Base-by-base conservation (phyloP, 1,284 basidiomycete genomes). In the Thecaphora thlaspeos region DNA sequence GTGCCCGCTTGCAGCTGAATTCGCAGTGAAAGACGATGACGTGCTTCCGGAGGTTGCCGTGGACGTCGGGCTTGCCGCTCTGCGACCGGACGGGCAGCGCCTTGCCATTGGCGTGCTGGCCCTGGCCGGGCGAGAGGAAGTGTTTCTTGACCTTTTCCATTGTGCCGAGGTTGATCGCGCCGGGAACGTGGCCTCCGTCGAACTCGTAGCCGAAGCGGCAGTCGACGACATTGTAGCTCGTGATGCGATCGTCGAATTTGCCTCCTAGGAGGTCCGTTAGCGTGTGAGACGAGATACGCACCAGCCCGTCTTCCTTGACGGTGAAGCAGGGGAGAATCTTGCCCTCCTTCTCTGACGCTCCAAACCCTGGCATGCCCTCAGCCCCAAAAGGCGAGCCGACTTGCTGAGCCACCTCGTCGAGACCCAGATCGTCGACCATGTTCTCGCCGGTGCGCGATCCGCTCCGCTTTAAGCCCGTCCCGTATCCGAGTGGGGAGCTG, bases 191-290 rank as follows among this genome's bases (percentile, higher is more conserved):
- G 0, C 94, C 95, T 12, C 94, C 94, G 44, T 84, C 83, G 78
- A 88, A 96, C 80, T 99, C 95, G 76, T 96, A 99, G 64, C 91
- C 90, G 79, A 98, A 99, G 24, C 94, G 89, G 79, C 95, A 98
- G 80, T 99, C 94, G 71, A 99, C 87, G 50, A 99, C 80, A 60
- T 70, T 68, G 49, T 49, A 75, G 34, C 52, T 53, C 18, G 54
- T 43, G 43, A 77, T 68, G 22, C 53, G 60, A 21, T 73, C 63
- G 48, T 66, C 59, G 51, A 61, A 77, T 22, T 63, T 57, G 42
- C 75, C 74, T 3, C 54, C 54, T 3, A 76, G 59, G n/a, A 77
- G 44, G 7, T 68, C 60, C 15, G 66, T 57, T 41, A 77, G 46
- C 30, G 92, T 97, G 57, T 85, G 79, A 18, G 84, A 80, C 24